Base-by-base conservation (phyloP, 139 green algal genomes). In the Pycnococcus provasolii region DNA sequence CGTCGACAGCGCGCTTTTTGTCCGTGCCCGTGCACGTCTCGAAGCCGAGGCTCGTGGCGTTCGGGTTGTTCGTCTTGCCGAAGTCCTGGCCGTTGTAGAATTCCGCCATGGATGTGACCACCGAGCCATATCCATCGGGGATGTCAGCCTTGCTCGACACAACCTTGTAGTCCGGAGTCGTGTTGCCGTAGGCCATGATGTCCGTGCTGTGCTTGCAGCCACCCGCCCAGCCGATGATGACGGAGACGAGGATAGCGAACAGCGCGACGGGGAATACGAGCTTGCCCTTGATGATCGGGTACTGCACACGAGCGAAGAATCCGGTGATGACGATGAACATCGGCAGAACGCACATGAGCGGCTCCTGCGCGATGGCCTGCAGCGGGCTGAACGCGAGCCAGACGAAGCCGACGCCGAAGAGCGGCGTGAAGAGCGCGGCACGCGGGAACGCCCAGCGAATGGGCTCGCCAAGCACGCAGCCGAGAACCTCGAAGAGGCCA, bases 321-420 rank as follows among this genome's bases (percentile, higher is more conserved):
- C 63, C 63, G 2, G 41, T 63, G 26, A 60, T 42, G 48, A 70
- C 63, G 26, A 70, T 45, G 39, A 70, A 39, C 26, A 70, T 44
- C 2, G 63, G 63, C 13, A 70, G 51, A 2, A 64, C 13, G 37
- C 48, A 45, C 51, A 62, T 47, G 15, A 70, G 43, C 1, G 63
- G 63, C 2, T 2, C 2, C 15, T 45, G 9, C 26, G 41, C 15
- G 48, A 62, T 70, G 50, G 13, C 15, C n/a, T 63, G 13, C 47
- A 70, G 9, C 15, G 26, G 50, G 47, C n/a, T 15, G 63, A 62
- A 50, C 13, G 37, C 48, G 26, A 70, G 41, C 48, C 47, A 70
- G n/a, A 47, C 50, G 63, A 70, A 61, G 2, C 48, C 63, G 3
- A 63, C 1, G 63, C 63, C 63, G 1, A 39, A n/a, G 37, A 70